Percentiles rank a stretch among this genome's conserved stretches.
Conservation (phyloP, 192 early-diverging fungal species). For the Rhizoclosmatium sp. region DNA sequence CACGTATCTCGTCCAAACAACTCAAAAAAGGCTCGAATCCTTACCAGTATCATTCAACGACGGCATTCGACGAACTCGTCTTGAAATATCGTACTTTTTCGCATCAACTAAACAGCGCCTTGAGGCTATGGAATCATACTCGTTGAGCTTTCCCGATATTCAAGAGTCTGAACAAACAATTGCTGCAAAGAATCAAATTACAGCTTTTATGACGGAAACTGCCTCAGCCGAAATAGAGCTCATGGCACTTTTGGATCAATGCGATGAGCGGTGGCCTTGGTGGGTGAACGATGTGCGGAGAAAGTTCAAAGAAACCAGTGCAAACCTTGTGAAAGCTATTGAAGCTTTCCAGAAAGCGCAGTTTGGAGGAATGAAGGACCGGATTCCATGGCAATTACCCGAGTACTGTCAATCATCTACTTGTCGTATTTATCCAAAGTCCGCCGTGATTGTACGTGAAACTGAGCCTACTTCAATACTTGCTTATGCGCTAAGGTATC, state of each 20-base stretch:
- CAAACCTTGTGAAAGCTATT: neutral
- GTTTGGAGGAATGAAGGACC: neutral
- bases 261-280: too few species aligned
- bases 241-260: too few species aligned
- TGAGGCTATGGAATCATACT: neutral
- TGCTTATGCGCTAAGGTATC: slow-evolving; percentile 45
- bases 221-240: too few species aligned
- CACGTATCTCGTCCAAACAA: too few species aligned
- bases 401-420: slow-evolving; percentile 36
- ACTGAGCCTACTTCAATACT: slow-evolving; percentile 55
- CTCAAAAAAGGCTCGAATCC: too few species aligned
- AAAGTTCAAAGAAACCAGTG: neutral
- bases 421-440: slow-evolving; percentile 14
- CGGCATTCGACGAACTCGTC: neutral
- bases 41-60: too few species aligned
- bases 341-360: neutral
- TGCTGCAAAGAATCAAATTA: too few species aligned
- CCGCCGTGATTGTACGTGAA: slow-evolving; percentile 49
- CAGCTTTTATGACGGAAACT: too few species aligned
- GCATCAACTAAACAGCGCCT: neutral
- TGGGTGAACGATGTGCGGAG: neutral
- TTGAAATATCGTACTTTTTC: neutral
- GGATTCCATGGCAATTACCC: neutral
- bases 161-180: too few species aligned
- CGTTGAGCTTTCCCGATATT: neutral